phyloP scores from a whole-genome alignment of 495 filamentous ascomycete genomes.

The Aspergillus coremiiformis region DNA sequence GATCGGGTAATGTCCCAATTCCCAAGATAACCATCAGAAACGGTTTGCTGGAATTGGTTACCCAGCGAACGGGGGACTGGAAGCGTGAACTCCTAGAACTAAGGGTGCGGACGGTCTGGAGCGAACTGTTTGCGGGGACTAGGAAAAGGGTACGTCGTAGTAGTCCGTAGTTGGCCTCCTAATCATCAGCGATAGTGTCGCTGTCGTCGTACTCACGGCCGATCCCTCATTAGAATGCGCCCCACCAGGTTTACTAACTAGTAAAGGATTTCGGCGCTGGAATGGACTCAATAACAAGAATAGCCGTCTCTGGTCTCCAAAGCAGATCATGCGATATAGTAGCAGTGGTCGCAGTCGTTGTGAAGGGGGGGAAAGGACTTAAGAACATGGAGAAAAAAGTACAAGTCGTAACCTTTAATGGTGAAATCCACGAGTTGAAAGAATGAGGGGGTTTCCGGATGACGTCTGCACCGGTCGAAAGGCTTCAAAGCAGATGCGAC shows the following conservation, averaged over 20 bases:
- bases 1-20: not conserved
- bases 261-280: not conserved
- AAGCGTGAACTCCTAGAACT: not conserved
- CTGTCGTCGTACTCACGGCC: not conserved
- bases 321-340: not conserved
- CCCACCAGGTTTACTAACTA: constrained; percentile 1
- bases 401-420: not conserved
- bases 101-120: constrained; percentile 16
- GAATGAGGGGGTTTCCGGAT: too few relatives aligned
- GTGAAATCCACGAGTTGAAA: not conserved
- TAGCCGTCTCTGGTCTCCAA: not conserved
- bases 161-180: too few relatives aligned
- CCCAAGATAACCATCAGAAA: not conserved
- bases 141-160: not conserved
- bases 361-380: not conserved
- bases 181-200: not conserved
- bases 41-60: constrained; percentile 9
- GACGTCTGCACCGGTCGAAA: constrained; percentile 20
- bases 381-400: not conserved
- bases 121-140: constrained; percentile 21
- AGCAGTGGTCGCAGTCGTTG: not conserved
- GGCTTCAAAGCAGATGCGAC: constrained; percentile 12
- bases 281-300: not conserved
- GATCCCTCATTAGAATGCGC: not conserved
- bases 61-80: constrained; percentile 15